Percentiles rank a stretch among this genome's conserved stretches.
Conservation (phyloP, 129 eudicot genomes). For the Chrysanthemum seticuspe region DNA sequence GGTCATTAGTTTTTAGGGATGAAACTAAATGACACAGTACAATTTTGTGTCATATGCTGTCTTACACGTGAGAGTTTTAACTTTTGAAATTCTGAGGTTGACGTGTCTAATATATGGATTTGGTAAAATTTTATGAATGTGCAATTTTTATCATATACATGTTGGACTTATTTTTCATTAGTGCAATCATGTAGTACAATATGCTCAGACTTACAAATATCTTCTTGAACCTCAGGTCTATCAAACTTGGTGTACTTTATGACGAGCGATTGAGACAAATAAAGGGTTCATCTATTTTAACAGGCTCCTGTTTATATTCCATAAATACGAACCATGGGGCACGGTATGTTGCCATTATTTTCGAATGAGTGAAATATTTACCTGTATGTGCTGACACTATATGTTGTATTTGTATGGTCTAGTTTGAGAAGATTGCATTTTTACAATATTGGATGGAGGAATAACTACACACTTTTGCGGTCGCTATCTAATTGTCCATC, state of each 20-base stretch:
- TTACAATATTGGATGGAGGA: background rate
- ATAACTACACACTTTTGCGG: background rate
- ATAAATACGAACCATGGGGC: slow-evolving; percentile 51
- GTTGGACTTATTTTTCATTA: background rate
- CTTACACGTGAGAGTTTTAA: too few species aligned
- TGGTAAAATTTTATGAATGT: too few species aligned
- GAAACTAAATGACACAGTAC: too few species aligned
- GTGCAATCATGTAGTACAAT: too few species aligned
- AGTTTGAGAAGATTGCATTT: slow-evolving; percentile 57
- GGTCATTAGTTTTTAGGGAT: too few species aligned
- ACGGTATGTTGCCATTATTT: slow-evolving; percentile 45
- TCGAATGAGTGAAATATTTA: background rate
- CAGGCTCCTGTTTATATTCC: slow-evolving; percentile 66
- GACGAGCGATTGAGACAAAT: slow-evolving; percentile 72
- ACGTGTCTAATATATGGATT: too few species aligned
- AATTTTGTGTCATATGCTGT: too few species aligned
- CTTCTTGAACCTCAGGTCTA: slow-evolving; percentile 43
- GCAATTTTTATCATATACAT: background rate
- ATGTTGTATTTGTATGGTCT: slow-evolving; percentile 32
- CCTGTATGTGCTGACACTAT: background rate
- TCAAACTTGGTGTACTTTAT: slow-evolving; percentile 71
- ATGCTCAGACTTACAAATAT: too few species aligned
- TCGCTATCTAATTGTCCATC: background rate
- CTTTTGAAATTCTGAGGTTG: too few species aligned
- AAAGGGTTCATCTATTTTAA: slow-evolving; percentile 55